Evolutionary conservation across 805 yeast genomes (phyloP), one percentile per base, ranked within the genome.

Genomic region (Ogataea sp.): DNA sequence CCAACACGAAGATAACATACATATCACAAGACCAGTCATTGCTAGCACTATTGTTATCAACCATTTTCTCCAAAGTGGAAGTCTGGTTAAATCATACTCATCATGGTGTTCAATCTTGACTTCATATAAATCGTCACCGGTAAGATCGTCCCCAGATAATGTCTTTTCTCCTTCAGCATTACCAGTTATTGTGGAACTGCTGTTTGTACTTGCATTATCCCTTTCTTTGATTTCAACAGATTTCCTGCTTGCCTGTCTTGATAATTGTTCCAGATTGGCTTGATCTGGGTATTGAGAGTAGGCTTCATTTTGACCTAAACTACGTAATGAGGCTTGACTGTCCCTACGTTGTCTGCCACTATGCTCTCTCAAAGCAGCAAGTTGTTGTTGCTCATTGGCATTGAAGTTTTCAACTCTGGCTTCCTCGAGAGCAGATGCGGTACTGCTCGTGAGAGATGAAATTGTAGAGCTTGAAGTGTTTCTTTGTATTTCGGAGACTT

Each of bases 1-100:
- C 69, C 80, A 83, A 36, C 75, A 68, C 0, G 88, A 82, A 0
- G 89, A 80, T 6, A 83, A 73, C 58, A 81, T 68, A 0, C 89
- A 80, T 32, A 80, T 75, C 39, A 76, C 69, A 41, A 80, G 66
- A 33, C 85, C 73, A 6, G 79, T 64, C 8, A 64, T 11, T 1
- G 85, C 78, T 9, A 80, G 65, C 9, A 75, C 59, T 33, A 67
- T 33, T 0, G 86, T 71, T 29, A 79, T 66, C 34, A 62, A 52
- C 78, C 83, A 78, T 55, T 80, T 82, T 37, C 72, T 66, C 50
- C 62, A 51, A 5, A 39, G 41, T 1, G 83, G 68, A 65, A 71
- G 30, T 29, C 33, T 36, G 18, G 37, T 39, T 39, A 45, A 35
- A 30, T 51, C 50, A 36, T 39, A 41, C 20, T 38, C 40, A 24